Evolutionary conservation across 352 stramenopile species (phyloP).

Genomic region (Globisporangium cylindrosporum): DNA sequence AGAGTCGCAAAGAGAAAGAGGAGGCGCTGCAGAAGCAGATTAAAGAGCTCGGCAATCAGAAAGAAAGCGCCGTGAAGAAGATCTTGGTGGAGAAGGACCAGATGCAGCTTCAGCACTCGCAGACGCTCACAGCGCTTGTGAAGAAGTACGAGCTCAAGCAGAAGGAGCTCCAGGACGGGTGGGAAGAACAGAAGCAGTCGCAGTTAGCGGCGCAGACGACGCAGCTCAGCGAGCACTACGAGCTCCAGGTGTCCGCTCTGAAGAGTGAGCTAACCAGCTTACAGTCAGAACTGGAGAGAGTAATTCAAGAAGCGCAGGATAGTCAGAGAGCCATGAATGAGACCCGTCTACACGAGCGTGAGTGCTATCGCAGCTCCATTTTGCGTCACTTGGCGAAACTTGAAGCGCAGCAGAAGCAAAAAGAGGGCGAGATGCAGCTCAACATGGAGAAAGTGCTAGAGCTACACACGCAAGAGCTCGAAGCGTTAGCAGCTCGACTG

Average conservation of each 20-base stretch:
- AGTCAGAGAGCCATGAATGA: slow-evolving; percentile 20
- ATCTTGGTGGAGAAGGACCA: slow-evolving; percentile 24
- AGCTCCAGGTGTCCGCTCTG: slow-evolving; percentile 24
- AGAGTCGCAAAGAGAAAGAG: slow-evolving; percentile 45
- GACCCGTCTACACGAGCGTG: slow-evolving; percentile 9
- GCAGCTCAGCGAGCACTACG: slow-evolving; percentile 25
- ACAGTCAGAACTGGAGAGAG: slow-evolving; percentile 5
- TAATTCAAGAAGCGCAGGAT: slow-evolving; percentile 3
- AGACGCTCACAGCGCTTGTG: slow-evolving; percentile 22
- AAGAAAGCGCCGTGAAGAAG: slow-evolving; percentile 29
- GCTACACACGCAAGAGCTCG: slow-evolving; percentile 20
- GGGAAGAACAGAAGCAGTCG: slow-evolving; percentile 16
- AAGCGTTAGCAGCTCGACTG: slow-evolving; percentile 11
- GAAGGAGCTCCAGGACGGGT: slow-evolving; percentile 19
- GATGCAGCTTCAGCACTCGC: slow-evolving; percentile 19
- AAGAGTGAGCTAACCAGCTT: slow-evolving; percentile 19
- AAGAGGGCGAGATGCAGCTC: neutral
- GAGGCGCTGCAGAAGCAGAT: slow-evolving; percentile 36
- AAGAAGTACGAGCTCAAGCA: slow-evolving; percentile 16
- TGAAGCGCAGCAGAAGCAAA: neutral
- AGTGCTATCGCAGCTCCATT: slow-evolving; percentile 13
- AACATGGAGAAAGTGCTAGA: slow-evolving; percentile 6
- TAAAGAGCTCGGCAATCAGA: slow-evolving; percentile 27
- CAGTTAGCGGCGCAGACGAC: slow-evolving; percentile 21
- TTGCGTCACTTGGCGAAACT: neutral